These are phyloP conservation scores for Perkinsus chesapeaki DNA, from an alignment of 169 alveolate genomes.

Conservation along the genomic window DNA sequence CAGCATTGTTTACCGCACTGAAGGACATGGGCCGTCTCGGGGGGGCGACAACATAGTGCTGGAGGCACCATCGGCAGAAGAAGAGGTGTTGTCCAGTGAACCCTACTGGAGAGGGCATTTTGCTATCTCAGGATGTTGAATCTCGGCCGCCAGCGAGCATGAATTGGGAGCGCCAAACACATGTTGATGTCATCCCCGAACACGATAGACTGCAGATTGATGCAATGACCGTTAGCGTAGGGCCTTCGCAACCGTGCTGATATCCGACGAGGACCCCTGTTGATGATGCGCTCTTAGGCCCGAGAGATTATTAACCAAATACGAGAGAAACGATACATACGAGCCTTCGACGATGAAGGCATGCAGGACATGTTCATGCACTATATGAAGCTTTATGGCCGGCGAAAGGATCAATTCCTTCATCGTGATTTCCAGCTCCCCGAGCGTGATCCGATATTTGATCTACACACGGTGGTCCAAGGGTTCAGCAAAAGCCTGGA, in stretches of 20 bases:
- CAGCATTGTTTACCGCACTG: neutral
- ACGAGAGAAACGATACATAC: neutral
- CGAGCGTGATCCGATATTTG: neutral
- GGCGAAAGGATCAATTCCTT: neutral
- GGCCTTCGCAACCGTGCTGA: neutral
- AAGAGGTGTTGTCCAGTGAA: neutral
- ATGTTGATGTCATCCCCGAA: neutral
- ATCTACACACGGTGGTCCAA: neutral
- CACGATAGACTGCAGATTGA: neutral
- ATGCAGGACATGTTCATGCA: constrained; percentile 1
- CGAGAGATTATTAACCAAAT: neutral
- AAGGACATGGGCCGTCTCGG: neutral
- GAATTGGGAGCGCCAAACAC: neutral
- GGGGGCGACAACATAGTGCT: neutral
- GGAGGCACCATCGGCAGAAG: neutral
- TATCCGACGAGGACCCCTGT: no score
- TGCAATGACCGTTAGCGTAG: neutral
- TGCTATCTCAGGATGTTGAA: neutral
- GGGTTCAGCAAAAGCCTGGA: neutral
- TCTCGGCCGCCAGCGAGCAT: neutral
- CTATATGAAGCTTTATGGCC: neutral
- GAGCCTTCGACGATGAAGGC: neutral
- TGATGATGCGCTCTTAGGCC: no score
- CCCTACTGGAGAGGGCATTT: neutral
- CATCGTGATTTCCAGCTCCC: neutral